These are phyloP conservation scores for Cercospora brassicicola DNA, from an alignment of 2,329 filamentous ascomycete genomes.

Conservation along the genomic window DNA sequence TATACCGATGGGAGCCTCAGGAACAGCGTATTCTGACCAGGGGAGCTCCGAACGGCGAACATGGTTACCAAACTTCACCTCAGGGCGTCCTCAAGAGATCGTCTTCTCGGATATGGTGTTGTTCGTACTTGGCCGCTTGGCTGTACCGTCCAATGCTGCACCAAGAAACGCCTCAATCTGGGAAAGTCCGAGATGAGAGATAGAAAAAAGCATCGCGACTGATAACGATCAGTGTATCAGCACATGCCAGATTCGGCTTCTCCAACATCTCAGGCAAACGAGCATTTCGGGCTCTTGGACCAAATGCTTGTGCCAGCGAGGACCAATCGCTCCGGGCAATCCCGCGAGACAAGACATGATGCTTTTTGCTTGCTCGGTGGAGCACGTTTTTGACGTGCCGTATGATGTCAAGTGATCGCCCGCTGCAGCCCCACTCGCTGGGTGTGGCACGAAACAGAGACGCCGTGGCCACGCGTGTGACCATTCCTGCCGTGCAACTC, in stretches of 20 bases:
- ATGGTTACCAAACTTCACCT: not conserved
- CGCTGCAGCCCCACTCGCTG: not conserved
- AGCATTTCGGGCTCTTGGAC: not conserved
- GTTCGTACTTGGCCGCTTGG: not conserved
- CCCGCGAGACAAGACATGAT: constrained; percentile 3
- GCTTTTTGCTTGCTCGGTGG: constrained; percentile 14
- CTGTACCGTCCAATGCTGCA: not conserved
- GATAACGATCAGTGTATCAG: not conserved
- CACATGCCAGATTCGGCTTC: not conserved
- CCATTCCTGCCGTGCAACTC: not conserved
- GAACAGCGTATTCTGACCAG: not conserved
- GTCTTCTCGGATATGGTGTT: not conserved
- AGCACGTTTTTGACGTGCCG: constrained; percentile 5
- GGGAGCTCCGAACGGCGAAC: not conserved
- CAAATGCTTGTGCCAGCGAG: not conserved
- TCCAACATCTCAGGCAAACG: not conserved
- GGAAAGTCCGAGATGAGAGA: not conserved
- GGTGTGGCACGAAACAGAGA: not conserved
- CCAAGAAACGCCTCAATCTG: not conserved
- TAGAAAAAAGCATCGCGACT: not conserved
- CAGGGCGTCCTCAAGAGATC: not conserved
- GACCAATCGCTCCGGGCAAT: not conserved
- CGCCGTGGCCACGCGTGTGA: constrained; percentile 4
- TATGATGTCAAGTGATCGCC: constrained; percentile 10
- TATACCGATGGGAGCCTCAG: not conserved